A percentile compares a stretch with the other conserved stretches of the same genome.
Evolutionary conservation across 2,329 filamentous ascomycete genomes (phyloP).

Genomic region (Phyllosticta citribraziliensis): DNA sequence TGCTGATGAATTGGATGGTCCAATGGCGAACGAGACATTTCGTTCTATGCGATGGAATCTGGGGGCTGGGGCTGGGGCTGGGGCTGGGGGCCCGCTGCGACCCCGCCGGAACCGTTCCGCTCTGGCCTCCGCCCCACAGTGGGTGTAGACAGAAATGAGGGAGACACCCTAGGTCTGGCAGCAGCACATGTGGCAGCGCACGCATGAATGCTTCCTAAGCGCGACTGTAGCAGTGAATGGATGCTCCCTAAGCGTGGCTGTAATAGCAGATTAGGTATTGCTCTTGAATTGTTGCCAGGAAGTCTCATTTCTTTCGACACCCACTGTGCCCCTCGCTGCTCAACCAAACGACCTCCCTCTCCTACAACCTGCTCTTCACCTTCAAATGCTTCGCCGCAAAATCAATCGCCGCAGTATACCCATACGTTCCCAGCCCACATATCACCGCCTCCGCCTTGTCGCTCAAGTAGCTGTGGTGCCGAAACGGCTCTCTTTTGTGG

Average conservation of each 20-base stretch:
- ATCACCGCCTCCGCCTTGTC: slow-evolving; percentile 70
- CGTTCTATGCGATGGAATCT: no score
- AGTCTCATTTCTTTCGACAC: no score
- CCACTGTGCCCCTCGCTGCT: not conserved
- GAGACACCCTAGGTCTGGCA: no score
- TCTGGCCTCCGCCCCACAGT: not conserved
- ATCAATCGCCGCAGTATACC: slow-evolving; percentile 38
- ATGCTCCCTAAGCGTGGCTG: no score
- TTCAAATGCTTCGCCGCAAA: slow-evolving; percentile 28
- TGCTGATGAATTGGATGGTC: slow-evolving; percentile 5
- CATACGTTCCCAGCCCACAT: slow-evolving; percentile 49
- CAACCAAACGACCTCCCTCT: no score
- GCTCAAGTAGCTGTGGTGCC: slow-evolving; percentile 61
- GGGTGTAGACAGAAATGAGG: no score
- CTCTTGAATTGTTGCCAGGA: no score
- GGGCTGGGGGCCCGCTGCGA: not conserved
- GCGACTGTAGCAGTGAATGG: no score
- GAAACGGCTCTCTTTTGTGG: slow-evolving; percentile 58
- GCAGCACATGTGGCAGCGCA: no score
- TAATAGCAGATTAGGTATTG: no score
- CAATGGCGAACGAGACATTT: not conserved
- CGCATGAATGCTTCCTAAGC: no score
- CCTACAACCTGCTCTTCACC: not conserved
- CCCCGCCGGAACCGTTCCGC: slow-evolving; percentile 9
- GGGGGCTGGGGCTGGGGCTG: not conserved